Conservation (phyloP, 257 asterid species). For the Gardenia jasminoides region DNA sequence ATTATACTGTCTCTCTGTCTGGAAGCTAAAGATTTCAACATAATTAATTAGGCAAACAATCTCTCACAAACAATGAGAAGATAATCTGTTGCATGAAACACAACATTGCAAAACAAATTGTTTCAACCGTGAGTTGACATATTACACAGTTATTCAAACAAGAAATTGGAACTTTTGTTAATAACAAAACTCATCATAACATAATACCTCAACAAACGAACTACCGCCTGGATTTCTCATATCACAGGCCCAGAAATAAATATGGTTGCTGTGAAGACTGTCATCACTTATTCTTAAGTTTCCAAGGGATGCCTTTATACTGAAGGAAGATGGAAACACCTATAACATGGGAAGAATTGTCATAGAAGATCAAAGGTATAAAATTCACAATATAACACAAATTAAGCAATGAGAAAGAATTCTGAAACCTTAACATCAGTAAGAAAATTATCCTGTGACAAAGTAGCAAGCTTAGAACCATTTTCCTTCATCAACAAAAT, state of each 20-base stretch:
- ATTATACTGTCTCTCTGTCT: background rate
- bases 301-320: constrained; percentile 95
- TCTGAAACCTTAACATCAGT: constrained; percentile 75
- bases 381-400: background rate
- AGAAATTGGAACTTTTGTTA: background rate
- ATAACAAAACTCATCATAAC: background rate
- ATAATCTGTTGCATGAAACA: constrained; percentile 7
- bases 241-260: constrained; percentile 96
- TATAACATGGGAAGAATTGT: constrained; percentile 23
- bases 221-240: constrained; percentile 99
- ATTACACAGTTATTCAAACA: background rate
- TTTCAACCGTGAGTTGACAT: background rate
- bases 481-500: constrained; percentile 88
- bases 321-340: constrained; percentile 95
- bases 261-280: constrained; percentile 70
- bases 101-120: background rate
- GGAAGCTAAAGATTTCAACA: background rate
- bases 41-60: background rate
- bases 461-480: constrained; percentile 77
- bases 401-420: constrained; percentile 15
- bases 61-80: background rate
- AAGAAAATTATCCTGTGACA: constrained; percentile 82
- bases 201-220: constrained; percentile 88
- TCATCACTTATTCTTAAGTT: constrained; percentile 94
- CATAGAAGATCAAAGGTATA: background rate